phyloP scores from a whole-genome alignment of 495 filamentous ascomycete genomes.

The Eremomyces bilateralis region DNA sequence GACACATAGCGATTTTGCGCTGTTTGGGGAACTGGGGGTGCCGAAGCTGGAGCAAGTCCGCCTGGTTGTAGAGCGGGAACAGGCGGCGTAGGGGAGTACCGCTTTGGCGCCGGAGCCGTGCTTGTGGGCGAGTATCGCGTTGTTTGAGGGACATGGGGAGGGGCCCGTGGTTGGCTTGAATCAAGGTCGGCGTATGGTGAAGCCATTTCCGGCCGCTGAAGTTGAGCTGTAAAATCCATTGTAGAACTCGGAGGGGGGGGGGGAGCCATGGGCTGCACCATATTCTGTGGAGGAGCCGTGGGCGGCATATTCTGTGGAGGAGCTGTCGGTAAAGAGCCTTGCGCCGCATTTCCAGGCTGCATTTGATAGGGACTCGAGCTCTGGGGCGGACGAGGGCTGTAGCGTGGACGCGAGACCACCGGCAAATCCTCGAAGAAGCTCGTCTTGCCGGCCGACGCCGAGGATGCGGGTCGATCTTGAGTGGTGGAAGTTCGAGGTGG shows the following conservation, averaged over 20 bases:
- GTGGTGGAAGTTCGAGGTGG: constrained; percentile 5
- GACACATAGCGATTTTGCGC: too few relatives aligned
- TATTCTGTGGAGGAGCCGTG: constrained; percentile 3
- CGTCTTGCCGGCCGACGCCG: constrained; percentile 6
- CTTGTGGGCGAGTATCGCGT: constrained; percentile 11
- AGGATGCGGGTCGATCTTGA: constrained; percentile 9
- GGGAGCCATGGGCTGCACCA: constrained; percentile 2
- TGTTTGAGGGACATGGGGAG: too few relatives aligned
- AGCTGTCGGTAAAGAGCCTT: constrained; percentile 7
- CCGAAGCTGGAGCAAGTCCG: constrained; percentile 5
- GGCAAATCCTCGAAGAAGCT: constrained; percentile 88
- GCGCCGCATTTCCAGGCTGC: constrained; percentile 9
- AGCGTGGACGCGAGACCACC: constrained; percentile 32
- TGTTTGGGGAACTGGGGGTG: constrained; percentile 11
- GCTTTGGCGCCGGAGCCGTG: constrained; percentile 21
- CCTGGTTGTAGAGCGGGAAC: constrained; percentile 19
- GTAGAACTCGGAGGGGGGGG: too few relatives aligned
- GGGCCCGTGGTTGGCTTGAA: too few relatives aligned
- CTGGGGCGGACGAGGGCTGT: constrained; percentile 27
- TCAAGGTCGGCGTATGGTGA: too few relatives aligned
- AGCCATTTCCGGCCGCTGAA: too few relatives aligned
- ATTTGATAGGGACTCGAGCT: constrained; percentile 10
- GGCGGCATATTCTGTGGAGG: constrained; percentile 8
- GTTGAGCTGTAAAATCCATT: too few relatives aligned
- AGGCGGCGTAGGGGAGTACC: constrained; percentile 29